Evolutionary conservation across 2,329 filamentous ascomycete genomes (phyloP), one percentile per base, ranked within the genome.

Genomic region (Pyrenophora teres): DNA sequence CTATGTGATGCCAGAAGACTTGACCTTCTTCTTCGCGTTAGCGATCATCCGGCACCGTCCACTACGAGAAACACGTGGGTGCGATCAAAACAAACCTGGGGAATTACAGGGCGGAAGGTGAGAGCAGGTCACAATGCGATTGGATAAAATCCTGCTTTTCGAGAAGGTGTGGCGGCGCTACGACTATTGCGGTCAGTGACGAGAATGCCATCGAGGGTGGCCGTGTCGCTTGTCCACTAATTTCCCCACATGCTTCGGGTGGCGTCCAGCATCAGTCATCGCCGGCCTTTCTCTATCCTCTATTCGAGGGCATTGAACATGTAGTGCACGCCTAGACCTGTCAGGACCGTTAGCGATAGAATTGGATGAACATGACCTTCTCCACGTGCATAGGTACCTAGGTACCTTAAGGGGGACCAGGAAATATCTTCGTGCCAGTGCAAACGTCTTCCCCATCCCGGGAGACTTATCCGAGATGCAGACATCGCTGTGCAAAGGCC

Each of bases 21-120:
- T 59, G 60, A 65, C 62, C 62, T 65, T 60, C 62, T 63, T 43
- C 13, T 59, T 63, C 30, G 52, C 53, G 56, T 64, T 64, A 64
- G 58, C 40, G 18, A 37, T 38, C 41, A 36, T 39, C 50, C 43
- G 47, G 41, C 21, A 41, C 42, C 44, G 30, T 31, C 37, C 31
- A 30, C n/a, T 32, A 43, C n/a, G 7, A 39, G 23, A 42, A 40
- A 52, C 50, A 50, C 45, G 46, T 53, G 46, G 36, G 37, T 33
- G 19, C 38, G 30, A 27, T 23, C 16, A 27, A 16, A 33, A 18
- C 23, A 40, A 49, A 39, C 27, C 15, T 35, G 38, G 23, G 25
- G 39, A 18, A 38, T 31, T n/a, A n/a, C 6, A 44, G 33, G 35
- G 16, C 40, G 27, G 33, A 43, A 44, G 30, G 50, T 52, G 50